Percentiles rank a stretch among this genome's conserved stretches.
Evolutionary conservation across 2,329 filamentous ascomycete species (phyloP).

Genomic region (Diaporthe eres): DNA sequence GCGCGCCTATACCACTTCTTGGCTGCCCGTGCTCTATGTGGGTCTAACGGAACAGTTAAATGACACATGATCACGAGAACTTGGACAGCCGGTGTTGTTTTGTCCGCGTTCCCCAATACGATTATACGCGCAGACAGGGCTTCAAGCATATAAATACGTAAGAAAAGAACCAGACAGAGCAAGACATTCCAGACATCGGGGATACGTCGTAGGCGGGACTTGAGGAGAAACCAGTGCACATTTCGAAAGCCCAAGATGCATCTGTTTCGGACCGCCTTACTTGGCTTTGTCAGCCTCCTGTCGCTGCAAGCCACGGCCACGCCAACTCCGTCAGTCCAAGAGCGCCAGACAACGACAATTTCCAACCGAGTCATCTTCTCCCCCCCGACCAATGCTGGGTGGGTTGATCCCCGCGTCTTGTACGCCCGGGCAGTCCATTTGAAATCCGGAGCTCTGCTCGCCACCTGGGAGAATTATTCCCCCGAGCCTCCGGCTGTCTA

Average conservation of each 20-base stretch:
- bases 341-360: constrained; percentile 13
- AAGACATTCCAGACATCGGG: background rate
- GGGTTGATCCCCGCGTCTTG: constrained; percentile 55
- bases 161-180: background rate
- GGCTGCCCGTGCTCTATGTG: constrained; percentile 28
- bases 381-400: constrained; percentile 18
- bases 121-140: background rate
- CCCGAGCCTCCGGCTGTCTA: constrained; percentile 67
- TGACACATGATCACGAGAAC: constrained; percentile 30
- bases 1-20: constrained; percentile 23
- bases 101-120: background rate
- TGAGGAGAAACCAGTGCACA: background rate
- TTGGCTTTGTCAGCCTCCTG: constrained; percentile 1
- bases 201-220: background rate
- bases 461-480: constrained; percentile 70
- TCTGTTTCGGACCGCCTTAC: background rate
- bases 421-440: constrained; percentile 62
- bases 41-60: background rate
- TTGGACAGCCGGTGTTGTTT: background rate
- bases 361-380: constrained; percentile 17
- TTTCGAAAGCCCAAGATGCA: background rate
- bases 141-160: background rate
- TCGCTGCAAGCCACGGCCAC: constrained; percentile 21
- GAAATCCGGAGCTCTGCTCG: constrained; percentile 59
- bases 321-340: constrained; percentile 11